Evolutionary conservation across 768 basidiomycete species (phyloP).

Genomic region (Suillus clintonianus): DNA sequence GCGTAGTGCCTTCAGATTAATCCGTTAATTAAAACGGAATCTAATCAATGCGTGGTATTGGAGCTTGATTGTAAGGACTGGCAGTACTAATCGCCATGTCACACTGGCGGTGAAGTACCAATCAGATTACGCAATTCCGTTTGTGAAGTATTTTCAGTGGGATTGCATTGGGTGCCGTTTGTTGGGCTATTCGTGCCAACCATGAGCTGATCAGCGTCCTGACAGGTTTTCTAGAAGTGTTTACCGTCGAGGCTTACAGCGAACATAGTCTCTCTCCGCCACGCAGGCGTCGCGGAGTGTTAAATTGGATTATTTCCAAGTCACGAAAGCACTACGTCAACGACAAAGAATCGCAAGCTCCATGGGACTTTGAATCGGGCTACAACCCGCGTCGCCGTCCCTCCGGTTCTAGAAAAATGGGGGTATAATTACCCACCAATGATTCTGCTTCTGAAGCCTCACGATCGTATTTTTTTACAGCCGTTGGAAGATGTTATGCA

Average conservation of each 20-base stretch:
- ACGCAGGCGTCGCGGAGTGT: conserved; percentile 36
- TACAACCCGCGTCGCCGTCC: not conserved
- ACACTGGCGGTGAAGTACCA: not conserved
- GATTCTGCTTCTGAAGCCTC: not conserved
- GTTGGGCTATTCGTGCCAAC: not conserved
- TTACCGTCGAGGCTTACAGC: not conserved
- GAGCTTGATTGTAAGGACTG: not conserved
- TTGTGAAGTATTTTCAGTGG: not conserved
- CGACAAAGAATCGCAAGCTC: too few relatives aligned
- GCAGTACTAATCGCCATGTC: not conserved
- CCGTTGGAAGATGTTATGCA: not conserved
- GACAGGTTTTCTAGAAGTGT: not conserved
- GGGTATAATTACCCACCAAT: conserved; percentile 1
- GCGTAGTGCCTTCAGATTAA: not conserved
- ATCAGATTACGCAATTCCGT: not conserved
- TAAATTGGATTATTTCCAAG: conserved; percentile 5
- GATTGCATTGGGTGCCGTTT: not conserved
- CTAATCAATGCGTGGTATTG: not conserved
- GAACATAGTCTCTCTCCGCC: conserved; percentile 7
- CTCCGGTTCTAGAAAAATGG: not conserved
- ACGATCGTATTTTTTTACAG: not conserved
- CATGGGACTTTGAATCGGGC: not conserved
- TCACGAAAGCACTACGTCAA: not conserved
- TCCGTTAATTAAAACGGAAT: not conserved
- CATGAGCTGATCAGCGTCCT: not conserved